Conservation (phyloP, 345 rosid genomes). For the Eucalyptus marginata region DNA sequence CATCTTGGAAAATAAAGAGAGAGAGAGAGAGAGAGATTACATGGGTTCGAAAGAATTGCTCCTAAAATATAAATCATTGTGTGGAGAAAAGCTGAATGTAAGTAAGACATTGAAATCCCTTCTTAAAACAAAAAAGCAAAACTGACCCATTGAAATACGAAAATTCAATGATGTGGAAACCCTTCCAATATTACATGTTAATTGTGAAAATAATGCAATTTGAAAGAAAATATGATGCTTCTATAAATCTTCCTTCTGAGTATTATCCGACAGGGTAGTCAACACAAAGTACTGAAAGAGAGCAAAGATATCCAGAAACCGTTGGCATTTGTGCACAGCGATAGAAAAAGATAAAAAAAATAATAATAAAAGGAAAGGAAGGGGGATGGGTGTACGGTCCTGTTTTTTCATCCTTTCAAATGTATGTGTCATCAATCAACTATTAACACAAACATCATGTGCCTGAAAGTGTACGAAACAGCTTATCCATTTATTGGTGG, state of each 20-base stretch:
- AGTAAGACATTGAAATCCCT: not conserved
- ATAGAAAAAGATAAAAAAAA: not conserved
- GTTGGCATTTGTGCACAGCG: not conserved
- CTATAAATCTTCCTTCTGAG: not conserved
- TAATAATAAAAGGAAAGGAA: not conserved
- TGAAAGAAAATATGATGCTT: not conserved
- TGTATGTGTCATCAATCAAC: not conserved
- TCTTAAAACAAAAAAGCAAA: accelerated
- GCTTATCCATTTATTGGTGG: not conserved
- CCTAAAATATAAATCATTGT: not conserved
- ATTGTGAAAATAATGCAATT: not conserved
- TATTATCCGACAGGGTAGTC: not conserved
- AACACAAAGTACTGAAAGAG: not conserved
- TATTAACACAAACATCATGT: not conserved
- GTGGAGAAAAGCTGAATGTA: not conserved
- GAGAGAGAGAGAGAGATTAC: not conserved
- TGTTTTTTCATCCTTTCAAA: not conserved
- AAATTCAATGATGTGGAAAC: not conserved
- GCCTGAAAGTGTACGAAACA: not conserved
- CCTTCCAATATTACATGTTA: not conserved
- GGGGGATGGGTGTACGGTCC: not conserved
- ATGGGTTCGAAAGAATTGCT: not conserved
- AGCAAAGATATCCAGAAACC: not conserved
- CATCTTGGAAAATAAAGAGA: not conserved
- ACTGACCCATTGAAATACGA: not conserved